Evolutionary conservation across 2,329 filamentous ascomycete genomes (phyloP).

Genomic region (Diaporthe citri): DNA sequence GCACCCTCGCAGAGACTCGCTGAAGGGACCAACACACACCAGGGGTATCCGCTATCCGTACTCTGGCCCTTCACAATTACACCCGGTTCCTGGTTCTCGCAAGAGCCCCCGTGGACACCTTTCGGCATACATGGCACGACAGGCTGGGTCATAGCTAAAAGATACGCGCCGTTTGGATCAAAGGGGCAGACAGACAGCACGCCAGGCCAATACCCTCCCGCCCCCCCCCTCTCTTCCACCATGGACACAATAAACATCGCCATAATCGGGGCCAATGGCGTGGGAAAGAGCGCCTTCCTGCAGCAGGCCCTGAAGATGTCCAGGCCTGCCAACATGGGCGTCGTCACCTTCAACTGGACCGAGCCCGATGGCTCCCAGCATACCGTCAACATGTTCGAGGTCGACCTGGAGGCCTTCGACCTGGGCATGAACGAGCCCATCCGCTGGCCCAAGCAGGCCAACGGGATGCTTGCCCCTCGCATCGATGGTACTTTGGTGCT

Average conservation of each 20-base stretch:
- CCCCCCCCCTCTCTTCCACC: slow-evolving; percentile 25
- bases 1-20: slow-evolving; percentile 62
- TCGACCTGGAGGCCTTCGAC: slow-evolving; percentile 75
- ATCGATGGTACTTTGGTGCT: slow-evolving; percentile 88
- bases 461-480: slow-evolving; percentile 78
- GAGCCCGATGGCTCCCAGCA: slow-evolving; percentile 70
- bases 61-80: slow-evolving; percentile 20
- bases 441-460: slow-evolving; percentile 76
- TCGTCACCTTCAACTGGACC: slow-evolving; percentile 66
- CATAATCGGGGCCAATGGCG: slow-evolving; percentile 74
- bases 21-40: slow-evolving; percentile 55
- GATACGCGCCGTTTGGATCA: slow-evolving; percentile 25
- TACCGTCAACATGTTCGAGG: slow-evolving; percentile 72
- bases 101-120: slow-evolving; percentile 31
- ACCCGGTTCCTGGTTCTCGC: not conserved
- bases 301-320: slow-evolving; percentile 71
- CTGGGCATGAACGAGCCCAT: slow-evolving; percentile 69
- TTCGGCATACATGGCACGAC: slow-evolving; percentile 32
- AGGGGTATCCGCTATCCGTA: slow-evolving; percentile 30
- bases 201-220: not conserved
- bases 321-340: slow-evolving; percentile 64
- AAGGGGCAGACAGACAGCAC: slow-evolving; percentile 15
- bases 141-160: slow-evolving; percentile 35
- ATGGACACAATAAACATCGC: slow-evolving; percentile 76
- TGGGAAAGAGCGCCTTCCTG: slow-evolving; percentile 77